phyloP scores from a whole-genome alignment of 192 early-diverging fungal genomes.

The Spinellus fusiger region DNA sequence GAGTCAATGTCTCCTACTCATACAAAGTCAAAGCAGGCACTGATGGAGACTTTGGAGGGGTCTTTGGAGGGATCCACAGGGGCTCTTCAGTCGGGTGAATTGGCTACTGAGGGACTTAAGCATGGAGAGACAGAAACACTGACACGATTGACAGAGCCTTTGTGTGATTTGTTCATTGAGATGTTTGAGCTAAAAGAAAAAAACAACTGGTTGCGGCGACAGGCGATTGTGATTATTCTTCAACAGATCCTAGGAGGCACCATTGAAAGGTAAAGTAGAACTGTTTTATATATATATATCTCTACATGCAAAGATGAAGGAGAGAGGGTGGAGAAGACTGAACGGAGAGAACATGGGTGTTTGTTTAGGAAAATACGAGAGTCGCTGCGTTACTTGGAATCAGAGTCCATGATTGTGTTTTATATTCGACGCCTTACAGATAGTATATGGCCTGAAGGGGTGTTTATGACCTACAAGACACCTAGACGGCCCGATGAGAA shows the following conservation, averaged over 20 bases:
- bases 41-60: neutral
- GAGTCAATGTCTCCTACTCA: neutral
- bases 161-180: conserved; percentile 84
- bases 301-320: conserved; percentile 20
- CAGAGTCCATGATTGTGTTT: conserved; percentile 38
- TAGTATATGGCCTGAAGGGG: conserved; percentile 52
- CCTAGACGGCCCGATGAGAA: conserved; percentile 43
- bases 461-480: conserved; percentile 11
- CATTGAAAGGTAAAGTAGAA: conserved; percentile 63
- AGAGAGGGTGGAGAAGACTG: neutral
- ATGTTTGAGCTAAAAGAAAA: conserved; percentile 87
- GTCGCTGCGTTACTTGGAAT: conserved; percentile 28
- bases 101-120: neutral
- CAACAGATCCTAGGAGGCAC: conserved; percentile 85
- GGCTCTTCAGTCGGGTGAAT: neutral
- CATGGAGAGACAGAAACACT: conserved; percentile 29
- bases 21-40: conserved; percentile 2
- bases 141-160: conserved; percentile 56
- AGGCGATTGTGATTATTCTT: conserved; percentile 79
- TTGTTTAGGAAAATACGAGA: conserved; percentile 38
- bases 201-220: conserved; percentile 83
- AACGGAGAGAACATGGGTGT: conserved; percentile 2
- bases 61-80: neutral
- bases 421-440: conserved; percentile 36
- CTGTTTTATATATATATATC: conserved; percentile 20